These are phyloP conservation scores for Xylaria sp. DNA, from an alignment of 2,329 filamentous ascomycete genomes.

Conservation along the genomic window DNA sequence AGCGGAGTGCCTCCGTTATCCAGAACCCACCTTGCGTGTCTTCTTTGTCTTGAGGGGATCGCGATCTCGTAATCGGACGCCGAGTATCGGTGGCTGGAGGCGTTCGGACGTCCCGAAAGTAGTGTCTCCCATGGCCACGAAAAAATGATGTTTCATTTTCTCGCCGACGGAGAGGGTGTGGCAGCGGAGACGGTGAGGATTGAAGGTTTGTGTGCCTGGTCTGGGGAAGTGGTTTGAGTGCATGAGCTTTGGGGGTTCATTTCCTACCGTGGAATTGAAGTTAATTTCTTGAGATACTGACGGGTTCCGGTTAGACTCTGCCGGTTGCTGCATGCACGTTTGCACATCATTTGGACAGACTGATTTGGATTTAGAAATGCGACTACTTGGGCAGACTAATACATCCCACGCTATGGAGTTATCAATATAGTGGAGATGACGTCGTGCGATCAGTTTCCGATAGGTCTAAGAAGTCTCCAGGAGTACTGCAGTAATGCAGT, in stretches of 20 bases:
- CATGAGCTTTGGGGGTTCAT: conserved; percentile 2
- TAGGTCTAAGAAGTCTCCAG: background rate
- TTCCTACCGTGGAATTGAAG: conserved; percentile 2
- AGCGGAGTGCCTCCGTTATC: conserved; percentile 24
- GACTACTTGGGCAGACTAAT: background rate
- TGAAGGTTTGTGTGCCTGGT: background rate
- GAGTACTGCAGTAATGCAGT: too few relatives aligned
- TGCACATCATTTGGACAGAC: background rate
- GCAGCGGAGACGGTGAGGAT: background rate
- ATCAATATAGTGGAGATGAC: conserved; percentile 9
- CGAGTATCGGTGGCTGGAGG: conserved; percentile 42
- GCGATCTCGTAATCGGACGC: conserved; percentile 33
- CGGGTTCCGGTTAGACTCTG: conserved; percentile 7
- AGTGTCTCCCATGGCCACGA: background rate
- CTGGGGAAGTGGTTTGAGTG: background rate
- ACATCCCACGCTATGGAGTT: background rate
- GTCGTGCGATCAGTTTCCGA: conserved; percentile 19
- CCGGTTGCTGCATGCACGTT: background rate
- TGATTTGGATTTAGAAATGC: background rate
- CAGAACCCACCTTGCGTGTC: background rate
- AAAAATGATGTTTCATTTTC: background rate
- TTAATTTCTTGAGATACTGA: conserved; percentile 9
- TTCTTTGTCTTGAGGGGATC: conserved; percentile 5
- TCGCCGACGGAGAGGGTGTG: background rate
- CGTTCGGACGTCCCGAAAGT: conserved; percentile 9